These are phyloP conservation scores for Aspergillus sp. DNA, from an alignment of 2,329 filamentous ascomycete genomes.

Conservation along the genomic window DNA sequence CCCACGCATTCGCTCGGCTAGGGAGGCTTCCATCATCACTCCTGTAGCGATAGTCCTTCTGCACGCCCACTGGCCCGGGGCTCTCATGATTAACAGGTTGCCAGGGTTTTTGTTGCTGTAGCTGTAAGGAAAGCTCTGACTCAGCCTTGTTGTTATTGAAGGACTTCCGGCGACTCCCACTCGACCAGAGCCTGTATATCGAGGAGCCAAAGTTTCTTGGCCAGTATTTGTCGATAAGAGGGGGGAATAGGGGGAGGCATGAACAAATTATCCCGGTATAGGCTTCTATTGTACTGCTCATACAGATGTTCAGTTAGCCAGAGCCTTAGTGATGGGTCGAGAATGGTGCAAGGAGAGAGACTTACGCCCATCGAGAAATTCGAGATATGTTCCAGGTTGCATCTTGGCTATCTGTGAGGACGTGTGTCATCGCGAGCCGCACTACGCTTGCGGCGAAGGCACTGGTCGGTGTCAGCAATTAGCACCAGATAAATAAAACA, in stretches of 20 bases:
- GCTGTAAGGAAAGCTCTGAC: background rate
- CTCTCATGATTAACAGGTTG: background rate
- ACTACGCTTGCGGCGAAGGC: background rate
- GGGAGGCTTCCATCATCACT: no score
- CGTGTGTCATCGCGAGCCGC: background rate
- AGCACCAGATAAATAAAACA: background rate
- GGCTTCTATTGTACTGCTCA: conserved; percentile 10
- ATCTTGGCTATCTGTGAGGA: background rate
- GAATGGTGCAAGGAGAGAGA: background rate
- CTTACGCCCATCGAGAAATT: conserved; percentile 10
- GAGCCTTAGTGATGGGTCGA: background rate
- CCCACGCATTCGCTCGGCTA: no score
- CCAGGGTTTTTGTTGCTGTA: background rate
- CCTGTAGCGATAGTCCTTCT: no score
- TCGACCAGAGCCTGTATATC: background rate
- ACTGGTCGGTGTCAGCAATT: background rate
- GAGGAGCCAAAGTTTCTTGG: background rate
- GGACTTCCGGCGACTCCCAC: background rate
- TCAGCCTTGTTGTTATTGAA: background rate
- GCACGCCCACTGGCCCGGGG: background rate
- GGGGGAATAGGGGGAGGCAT: conserved; percentile 4
- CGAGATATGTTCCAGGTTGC: conserved; percentile 5
- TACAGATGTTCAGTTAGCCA: no score
- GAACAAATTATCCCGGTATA: conserved; percentile 11
- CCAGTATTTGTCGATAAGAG: background rate